Percentiles rank a stretch among this genome's conserved stretches.
These are phyloP conservation scores for Garcia nutans DNA, from an alignment of 345 rosid species.

Conservation along the genomic window DNA sequence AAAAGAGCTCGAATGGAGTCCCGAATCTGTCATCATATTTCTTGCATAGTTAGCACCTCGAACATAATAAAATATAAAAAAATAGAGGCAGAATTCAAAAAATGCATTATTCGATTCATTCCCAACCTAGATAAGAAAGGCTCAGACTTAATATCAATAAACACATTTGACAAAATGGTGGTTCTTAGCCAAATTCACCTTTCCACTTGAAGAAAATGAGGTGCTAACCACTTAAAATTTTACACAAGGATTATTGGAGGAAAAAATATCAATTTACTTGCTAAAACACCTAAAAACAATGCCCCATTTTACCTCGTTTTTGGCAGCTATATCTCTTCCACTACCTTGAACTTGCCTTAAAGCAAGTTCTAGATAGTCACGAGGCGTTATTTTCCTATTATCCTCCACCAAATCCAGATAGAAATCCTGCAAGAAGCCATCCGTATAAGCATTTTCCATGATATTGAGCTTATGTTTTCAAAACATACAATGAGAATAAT, in stretches of 20 bases:
- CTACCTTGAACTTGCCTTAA: conserved; percentile 76
- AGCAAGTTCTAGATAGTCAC: conserved; percentile 95
- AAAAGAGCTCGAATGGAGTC: conserved; percentile 90
- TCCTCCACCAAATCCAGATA: conserved; percentile 89
- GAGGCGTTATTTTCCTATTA: conserved; percentile 75
- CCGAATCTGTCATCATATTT: conserved; percentile 55
- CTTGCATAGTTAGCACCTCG: conserved; percentile 21
- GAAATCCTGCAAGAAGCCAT: conserved; percentile 59
- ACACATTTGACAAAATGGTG: neutral
- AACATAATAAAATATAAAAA: neutral
- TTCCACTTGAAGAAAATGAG: neutral
- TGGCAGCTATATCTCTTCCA: conserved; percentile 77
- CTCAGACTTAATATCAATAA: neutral
- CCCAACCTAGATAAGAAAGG: neutral
- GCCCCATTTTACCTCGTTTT: conserved; percentile 75
- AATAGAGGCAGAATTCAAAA: neutral
- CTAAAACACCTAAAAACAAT: neutral
- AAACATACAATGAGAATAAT: neutral
- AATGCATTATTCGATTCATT: neutral
- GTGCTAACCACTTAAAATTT: neutral
- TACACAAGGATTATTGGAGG: neutral
- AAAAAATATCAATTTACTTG: neutral
- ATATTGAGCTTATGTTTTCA: neutral
- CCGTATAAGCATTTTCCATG: neutral
- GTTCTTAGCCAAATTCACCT: neutral